phyloP scores from a whole-genome alignment of 139 green algal genomes.

The Chlorella vulgaris region DNA sequence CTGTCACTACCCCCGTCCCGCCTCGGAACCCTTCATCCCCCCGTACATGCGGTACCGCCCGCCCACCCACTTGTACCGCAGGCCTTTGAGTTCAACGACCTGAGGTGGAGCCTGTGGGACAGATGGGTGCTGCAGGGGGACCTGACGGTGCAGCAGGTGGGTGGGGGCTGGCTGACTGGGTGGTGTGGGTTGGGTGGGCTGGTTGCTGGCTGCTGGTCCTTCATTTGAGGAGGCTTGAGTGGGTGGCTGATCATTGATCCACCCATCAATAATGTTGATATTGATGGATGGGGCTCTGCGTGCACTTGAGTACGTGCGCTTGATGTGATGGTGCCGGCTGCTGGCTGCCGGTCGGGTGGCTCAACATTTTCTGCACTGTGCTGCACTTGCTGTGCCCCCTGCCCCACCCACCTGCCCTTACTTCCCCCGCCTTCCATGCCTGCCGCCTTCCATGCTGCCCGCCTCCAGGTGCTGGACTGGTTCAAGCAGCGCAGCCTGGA shows the following conservation, averaged over 20 bases:
- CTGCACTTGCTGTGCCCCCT: neutral
- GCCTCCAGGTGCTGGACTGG: constrained; percentile 87
- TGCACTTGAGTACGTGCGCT: too few species aligned
- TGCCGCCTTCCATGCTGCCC: neutral
- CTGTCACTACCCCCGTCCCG: too few species aligned
- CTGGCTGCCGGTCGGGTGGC: too few species aligned
- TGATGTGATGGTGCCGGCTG: too few species aligned
- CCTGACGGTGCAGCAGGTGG: constrained; percentile 87
- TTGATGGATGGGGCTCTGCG: too few species aligned
- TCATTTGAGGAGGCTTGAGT: neutral
- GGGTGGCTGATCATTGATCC: too few species aligned
- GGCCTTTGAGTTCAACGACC: constrained; percentile 68
- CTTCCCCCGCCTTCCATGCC: neutral
- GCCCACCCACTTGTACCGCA: neutral
- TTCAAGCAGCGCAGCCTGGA: constrained; percentile 79
- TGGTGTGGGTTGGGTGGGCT: neutral
- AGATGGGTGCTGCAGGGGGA: constrained; percentile 96
- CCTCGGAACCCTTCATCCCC: too few species aligned
- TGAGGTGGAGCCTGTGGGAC: constrained; percentile 96
- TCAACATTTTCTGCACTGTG: too few species aligned
- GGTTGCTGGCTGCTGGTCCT: neutral
- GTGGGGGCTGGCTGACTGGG: neutral
- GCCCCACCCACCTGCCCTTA: neutral
- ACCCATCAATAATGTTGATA: too few species aligned
- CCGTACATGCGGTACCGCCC: neutral